Evolutionary conservation across 1,284 basidiomycete genomes (phyloP).

Genomic region (Mycena sp.): DNA sequence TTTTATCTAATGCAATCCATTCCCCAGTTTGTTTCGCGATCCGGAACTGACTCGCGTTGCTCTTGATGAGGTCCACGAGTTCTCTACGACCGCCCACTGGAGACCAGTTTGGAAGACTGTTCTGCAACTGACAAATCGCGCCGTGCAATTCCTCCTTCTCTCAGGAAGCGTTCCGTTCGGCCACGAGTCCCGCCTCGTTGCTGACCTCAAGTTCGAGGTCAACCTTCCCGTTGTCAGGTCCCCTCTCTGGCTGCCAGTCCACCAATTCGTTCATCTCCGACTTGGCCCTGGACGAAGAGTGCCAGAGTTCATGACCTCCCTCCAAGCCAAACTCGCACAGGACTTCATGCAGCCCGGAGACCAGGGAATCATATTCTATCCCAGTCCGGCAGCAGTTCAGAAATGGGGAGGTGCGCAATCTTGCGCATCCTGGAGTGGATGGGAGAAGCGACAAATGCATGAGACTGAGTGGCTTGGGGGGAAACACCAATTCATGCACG

Average conservation of each 20-base stretch:
- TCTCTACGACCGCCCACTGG: not conserved
- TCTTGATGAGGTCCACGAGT: not conserved
- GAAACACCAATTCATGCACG: not conserved
- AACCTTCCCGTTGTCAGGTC: not conserved
- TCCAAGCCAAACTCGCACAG: not conserved
- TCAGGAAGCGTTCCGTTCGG: not conserved
- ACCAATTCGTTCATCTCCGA: not conserved
- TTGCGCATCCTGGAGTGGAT: not conserved
- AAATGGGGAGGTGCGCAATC: not conserved
- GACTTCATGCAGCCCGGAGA: not conserved
- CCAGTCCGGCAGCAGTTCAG: not conserved
- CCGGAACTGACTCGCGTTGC: not conserved
- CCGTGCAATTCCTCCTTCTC: not conserved
- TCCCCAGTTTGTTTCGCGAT: not conserved
- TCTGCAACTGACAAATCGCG: not conserved
- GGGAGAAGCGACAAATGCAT: not conserved
- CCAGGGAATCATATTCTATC: slow-evolving; percentile 8
- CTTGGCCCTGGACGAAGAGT: not conserved
- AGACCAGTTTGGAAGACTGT: not conserved
- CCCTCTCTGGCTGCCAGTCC: not conserved
- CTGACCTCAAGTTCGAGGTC: not conserved
- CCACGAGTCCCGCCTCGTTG: not conserved
- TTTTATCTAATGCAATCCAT: not conserved
- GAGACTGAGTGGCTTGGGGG: not conserved
- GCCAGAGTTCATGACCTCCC: not conserved